Evolutionary conservation across 176 grass and related monocot genomes (phyloP), one percentile per base, ranked within the genome.

Genomic region (Oropetium thomaeum): DNA sequence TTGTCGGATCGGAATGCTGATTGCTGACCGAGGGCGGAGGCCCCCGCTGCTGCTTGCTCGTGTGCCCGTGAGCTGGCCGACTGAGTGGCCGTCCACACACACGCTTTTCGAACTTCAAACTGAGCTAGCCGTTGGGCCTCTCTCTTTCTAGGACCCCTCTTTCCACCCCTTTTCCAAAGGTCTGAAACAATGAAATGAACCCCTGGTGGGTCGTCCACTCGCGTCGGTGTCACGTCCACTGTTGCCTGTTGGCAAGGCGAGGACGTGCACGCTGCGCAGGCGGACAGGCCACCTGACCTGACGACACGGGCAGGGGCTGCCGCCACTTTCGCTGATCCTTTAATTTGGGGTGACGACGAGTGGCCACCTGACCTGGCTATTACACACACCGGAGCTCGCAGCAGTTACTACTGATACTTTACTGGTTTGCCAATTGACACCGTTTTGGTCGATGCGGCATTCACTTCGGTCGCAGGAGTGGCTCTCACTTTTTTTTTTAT

Each of bases 91-190:
- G 74, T 1, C 20, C 74, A n/a, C n/a, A n/a, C n/a, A n/a, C n/a
- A n/a, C n/a, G n/a, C 64, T 75, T 81, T 81, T 37, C 54, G 0
- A 51, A 29, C 69, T 81, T 73, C 58, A 30, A 70, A 76, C 70
- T 14, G 2, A 81, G 63, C 32, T 61, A 81, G 84, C 84, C 84
- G 84, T 86, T 86, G 74, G 31, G 30, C 74, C n/a, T n/a, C n/a
- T n/a, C n/a, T n/a, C n/a, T n/a, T n/a, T n/a, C n/a, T n/a, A n/a
- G 30, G 53, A 42, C 73, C 44, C 34, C 22, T 1, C 0, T 7
- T 2, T 38, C 8, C 16, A 5, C 6, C 54, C 22, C 65, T 39
- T 22, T 59, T 59, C 26, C 54, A 9, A 58, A n/a, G n/a, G 52
- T 12, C 53, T 14, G 22, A 26, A 25, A 15, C n/a, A n/a, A n/a